These are phyloP conservation scores for Penicillium pulvis DNA, from an alignment of 495 filamentous ascomycete genomes.

Conservation along the genomic window DNA sequence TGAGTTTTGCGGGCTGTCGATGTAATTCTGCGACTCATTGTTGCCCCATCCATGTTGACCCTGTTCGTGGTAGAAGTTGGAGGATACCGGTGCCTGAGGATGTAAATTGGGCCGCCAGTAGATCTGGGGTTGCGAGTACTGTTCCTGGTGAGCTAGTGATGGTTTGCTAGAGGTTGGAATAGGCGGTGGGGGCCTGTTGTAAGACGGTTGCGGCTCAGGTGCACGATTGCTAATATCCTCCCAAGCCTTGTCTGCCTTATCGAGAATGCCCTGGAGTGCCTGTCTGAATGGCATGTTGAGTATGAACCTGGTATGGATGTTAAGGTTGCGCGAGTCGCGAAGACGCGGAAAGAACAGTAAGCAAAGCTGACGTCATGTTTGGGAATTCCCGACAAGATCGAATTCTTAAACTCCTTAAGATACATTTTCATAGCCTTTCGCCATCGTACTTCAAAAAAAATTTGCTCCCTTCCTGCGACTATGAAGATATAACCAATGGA, in stretches of 20 bases:
- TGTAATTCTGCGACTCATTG: slow-evolving; percentile 32
- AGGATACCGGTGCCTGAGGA: slow-evolving; percentile 26
- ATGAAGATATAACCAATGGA: neutral
- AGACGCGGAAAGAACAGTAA: slow-evolving; percentile 17
- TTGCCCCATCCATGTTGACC: slow-evolving; percentile 35
- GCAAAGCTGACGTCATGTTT: slow-evolving; percentile 28
- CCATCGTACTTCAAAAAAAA: neutral
- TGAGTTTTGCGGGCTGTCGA: slow-evolving; percentile 30
- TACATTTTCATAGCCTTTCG: neutral
- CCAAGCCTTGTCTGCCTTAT: slow-evolving; percentile 33
- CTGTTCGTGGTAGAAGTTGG: slow-evolving; percentile 28
- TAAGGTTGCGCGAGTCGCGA: slow-evolving; percentile 5
- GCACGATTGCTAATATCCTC: slow-evolving; percentile 20
- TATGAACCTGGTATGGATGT: slow-evolving; percentile 21
- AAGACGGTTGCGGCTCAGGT: slow-evolving; percentile 17
- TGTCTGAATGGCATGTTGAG: slow-evolving; percentile 35
- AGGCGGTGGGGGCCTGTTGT: slow-evolving; percentile 28
- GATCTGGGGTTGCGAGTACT: slow-evolving; percentile 29
- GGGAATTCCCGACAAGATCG: slow-evolving; percentile 7
- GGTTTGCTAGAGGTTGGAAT: slow-evolving; percentile 32
- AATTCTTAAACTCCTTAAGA: slow-evolving; percentile 7
- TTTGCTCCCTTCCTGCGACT: neutral
- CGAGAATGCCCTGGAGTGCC: slow-evolving; percentile 26
- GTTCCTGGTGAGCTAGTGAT: slow-evolving; percentile 25
- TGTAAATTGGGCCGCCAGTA: slow-evolving; percentile 32